Base-by-base conservation (phyloP, 2,329 filamentous ascomycete species). In the Colletotrichum sp. region DNA sequence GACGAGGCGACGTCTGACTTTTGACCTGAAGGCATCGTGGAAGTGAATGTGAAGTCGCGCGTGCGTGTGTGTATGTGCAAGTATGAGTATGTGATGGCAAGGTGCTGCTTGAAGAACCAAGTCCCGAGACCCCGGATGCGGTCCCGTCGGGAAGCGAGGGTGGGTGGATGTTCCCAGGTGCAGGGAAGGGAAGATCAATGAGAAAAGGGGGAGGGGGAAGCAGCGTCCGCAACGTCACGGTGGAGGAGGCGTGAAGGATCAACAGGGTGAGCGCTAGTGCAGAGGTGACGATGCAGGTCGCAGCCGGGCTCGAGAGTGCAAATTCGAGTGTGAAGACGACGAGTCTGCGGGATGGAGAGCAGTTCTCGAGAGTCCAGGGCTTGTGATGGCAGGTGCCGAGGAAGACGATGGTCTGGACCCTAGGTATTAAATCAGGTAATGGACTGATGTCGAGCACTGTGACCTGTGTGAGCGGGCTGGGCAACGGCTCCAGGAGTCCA, bases 1-100 rank as follows among this genome's bases (percentile, higher is more conserved):
- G 82, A 81, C 13, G 80, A 78, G 55, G 81, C 72, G 49, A 84
- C 79, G 65, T 83, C 79, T 15, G 74, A 21, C 65, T 80, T 78
- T 24, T 78, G 79, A 57, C 79, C 80, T 36, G 78, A 74, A 24
- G 74, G 69, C 72, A 78, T 78, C 21, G 30, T 30, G 62, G 9
- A 13, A 52, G 44, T 52, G 55, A 59, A 30, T 9, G 24, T 39
- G 57, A 12, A 32, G 32, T 30, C 13, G 21, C 13, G 28, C 21
- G 9, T 72, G 10, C 30, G 21, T 39, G 21, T 32, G 10, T 28
- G 21, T 16, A 16, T n/a, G 34, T 34, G 44, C 8, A 52, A 52
- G 44, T 52, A 21, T 21, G 44, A 52, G 44, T 52, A 24, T 21
- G 44, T 18, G 24, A 15, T 52, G 36, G 44, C 49, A 71, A 52